phyloP scores from a whole-genome alignment of 129 eudicot species.

The Lactuca saligna region DNA sequence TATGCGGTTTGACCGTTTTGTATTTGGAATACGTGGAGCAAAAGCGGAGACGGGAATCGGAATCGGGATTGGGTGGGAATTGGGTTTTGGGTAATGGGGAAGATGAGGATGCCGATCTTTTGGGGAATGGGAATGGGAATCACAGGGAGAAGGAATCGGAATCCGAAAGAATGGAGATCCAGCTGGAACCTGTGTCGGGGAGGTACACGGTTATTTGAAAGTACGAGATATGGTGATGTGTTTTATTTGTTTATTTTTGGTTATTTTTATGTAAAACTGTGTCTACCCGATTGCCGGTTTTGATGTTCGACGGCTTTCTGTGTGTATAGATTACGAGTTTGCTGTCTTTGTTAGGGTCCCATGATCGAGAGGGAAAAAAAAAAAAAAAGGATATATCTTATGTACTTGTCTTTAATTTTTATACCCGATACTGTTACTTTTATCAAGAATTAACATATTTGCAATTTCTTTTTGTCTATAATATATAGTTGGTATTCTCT shows the following conservation, averaged over 20 bases:
- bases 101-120: slow-evolving; percentile 80
- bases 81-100: slow-evolving; percentile 91
- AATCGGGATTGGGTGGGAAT: slow-evolving; percentile 54
- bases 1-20: slow-evolving; percentile 49
- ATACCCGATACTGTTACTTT: slow-evolving; percentile 28
- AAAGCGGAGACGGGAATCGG: slow-evolving; percentile 38
- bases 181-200: slow-evolving; percentile 63
- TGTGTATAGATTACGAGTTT: slow-evolving; percentile 27
- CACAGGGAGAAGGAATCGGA: slow-evolving; percentile 48
- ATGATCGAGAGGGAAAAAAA: slow-evolving; percentile 19
- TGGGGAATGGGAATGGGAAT: slow-evolving; percentile 47
- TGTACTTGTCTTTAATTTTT: slow-evolving; percentile 14
- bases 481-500: too few species aligned
- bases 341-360: not conserved
- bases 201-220: slow-evolving; percentile 34
- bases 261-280: slow-evolving; percentile 23
- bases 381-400: slow-evolving; percentile 2
- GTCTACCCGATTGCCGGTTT: slow-evolving; percentile 30
- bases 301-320: slow-evolving; percentile 31
- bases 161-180: slow-evolving; percentile 75
- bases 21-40: slow-evolving; percentile 65
- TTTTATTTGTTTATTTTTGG: not conserved
- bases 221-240: slow-evolving; percentile 3
- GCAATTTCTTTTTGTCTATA: not conserved
- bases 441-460: slow-evolving; percentile 22